Conservation (phyloP, 2,329 filamentous ascomycete genomes). For the Massarina eburnea region DNA sequence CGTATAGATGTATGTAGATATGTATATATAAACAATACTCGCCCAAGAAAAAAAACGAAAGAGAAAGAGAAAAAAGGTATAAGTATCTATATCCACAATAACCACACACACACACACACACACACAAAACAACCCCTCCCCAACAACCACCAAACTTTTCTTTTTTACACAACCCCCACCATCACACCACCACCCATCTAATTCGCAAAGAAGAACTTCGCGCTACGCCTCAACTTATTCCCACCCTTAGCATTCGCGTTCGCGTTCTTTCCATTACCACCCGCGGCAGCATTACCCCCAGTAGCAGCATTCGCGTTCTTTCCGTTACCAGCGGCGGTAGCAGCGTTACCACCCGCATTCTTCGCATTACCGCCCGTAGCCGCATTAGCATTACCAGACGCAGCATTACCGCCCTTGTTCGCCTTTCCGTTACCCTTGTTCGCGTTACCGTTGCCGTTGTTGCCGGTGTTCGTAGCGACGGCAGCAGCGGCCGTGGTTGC, state of each 20-base stretch:
- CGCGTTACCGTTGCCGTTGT: not conserved
- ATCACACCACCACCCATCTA: not conserved
- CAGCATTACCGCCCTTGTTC: constrained; percentile 7
- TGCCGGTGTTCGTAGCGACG: constrained; percentile 4
- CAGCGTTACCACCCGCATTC: constrained; percentile 4
- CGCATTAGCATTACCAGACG: constrained; percentile 1
- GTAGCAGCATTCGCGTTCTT: not conserved
- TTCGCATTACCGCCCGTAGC: constrained; percentile 2
- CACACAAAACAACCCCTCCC: not conserved
- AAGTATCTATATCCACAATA: not conserved
- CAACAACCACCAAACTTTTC: not conserved
- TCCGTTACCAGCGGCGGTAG: not conserved
- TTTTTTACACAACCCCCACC: not conserved
- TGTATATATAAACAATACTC: too few relatives aligned
- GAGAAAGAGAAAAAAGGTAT: too few relatives aligned
- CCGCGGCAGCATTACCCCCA: constrained; percentile 1
- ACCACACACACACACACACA: too few relatives aligned
- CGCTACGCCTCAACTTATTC: not conserved
- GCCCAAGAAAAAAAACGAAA: too few relatives aligned
- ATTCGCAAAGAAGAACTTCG: not conserved
- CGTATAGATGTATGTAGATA: too few relatives aligned
- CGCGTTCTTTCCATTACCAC: constrained; percentile 1
- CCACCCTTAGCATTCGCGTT: not conserved
- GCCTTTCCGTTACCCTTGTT: constrained; percentile 3
- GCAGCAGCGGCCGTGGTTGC: constrained; percentile 8